Base-by-base conservation (phyloP, 2,329 filamentous ascomycete genomes). In the Trichoderma afroharzianum region DNA sequence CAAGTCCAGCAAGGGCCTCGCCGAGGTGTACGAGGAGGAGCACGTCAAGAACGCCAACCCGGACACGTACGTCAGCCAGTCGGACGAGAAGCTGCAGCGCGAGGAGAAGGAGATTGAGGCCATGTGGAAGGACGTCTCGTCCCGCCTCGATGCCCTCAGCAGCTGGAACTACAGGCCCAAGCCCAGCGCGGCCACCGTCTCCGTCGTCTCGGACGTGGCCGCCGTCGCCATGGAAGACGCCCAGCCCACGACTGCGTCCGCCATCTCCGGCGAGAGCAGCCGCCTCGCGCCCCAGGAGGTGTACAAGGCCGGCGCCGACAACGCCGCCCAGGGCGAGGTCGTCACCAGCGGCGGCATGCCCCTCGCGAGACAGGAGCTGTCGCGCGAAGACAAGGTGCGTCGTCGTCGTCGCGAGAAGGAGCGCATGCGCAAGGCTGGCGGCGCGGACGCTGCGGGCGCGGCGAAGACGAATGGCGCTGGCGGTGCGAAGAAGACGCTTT, bases 91-190 rank as follows among this genome's bases (percentile, higher is more conserved):
- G 82, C 83, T 94, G 28, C 89, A 89, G 75, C 92, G 91, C 73
- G 93, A 97, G 77, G 94, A 98, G 81, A 87, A 88, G 72, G 94
- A 97, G 79, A 92, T 98, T 68, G 90, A 92, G 77, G 86, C 85
- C 33, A 84, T 98, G 77, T 99, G 96, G 94, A 92, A 90, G 76
- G 91, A 93, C 43, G 87, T 98, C 68, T 91, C 88, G 77, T 88
- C 88, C 59, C 93, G 93, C 74, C 90, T 99, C 70, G 96, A 99
- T 81, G 90, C 93, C 30, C 89, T 99, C 74, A 95, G 91, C 81
- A 97, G 93, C 80, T 97, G 94, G 91, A 93, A 98, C 83, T 98
- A 97, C 88, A 95, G 93, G 81, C 96, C 96, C 68, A 97, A 95
- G 83, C 91, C 93, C 12, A 88, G 91, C 2, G 92, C 92, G 66